Base-by-base conservation (phyloP, 2,329 filamentous ascomycete genomes). In the Cladophialophora psammophila region DNA sequence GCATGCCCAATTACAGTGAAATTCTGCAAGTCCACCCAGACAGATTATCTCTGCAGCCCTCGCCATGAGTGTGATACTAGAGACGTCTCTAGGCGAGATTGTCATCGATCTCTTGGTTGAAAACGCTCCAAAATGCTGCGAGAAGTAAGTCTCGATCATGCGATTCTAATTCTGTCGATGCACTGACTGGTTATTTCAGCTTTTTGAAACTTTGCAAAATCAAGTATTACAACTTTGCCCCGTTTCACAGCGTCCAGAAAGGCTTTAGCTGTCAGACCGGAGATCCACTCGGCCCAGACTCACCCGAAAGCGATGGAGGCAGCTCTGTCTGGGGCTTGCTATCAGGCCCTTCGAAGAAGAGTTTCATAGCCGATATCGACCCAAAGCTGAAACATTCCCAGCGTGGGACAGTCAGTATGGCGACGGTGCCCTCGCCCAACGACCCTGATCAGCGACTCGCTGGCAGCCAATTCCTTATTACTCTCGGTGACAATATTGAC, bases 151-250 rank as follows among this genome's bases (percentile, higher is more conserved):
- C 4, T 59, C 45, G 6, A 18, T 36, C 42, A n/a, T 15, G 32
- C 56, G 58, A 64, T 50, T 65, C 64, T 52, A 64, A 66, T 67
- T 67, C 72, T 66, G 71, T 31, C 31, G n/a, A 3, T 40, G 71
- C 71, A 57, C 73, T 69, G 42, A 68, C 57, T 58, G 13, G 31
- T 73, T 18, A 75, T 77, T 77, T 70, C 79, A 96, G 93, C 85
- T 98, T 99, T 79, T 84, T 99, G 65, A 98, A 99, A 85, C 91
- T 99, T 74, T 97, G 95, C 88, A 98, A 98, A 82, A 85, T 93
- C 80, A 99, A 97, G 83, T 99, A 98, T 83, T 99, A 97, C 88
- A 98, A 98, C 83, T 98, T 96, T 79, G 90, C 93, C 5, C 95
- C 94, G 32, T 83, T 98, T 63, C 92, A 97, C 81, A 93, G 90